Conservation (phyloP, 768 basidiomycete genomes). For the Suillus americanus region DNA sequence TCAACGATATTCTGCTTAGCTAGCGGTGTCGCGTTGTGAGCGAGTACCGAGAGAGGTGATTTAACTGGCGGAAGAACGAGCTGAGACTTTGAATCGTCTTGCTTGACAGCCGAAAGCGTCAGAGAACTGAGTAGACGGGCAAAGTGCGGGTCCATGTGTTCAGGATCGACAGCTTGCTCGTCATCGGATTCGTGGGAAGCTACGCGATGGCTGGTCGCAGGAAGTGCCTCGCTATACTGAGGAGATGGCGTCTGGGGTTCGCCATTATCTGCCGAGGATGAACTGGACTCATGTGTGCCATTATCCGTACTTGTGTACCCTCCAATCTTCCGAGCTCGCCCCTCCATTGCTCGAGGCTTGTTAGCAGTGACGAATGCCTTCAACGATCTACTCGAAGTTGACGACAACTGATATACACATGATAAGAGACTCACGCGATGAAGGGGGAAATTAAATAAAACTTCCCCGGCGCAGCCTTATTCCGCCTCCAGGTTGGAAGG, state of each 20-base stretch:
- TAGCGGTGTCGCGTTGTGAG: slow-evolving; percentile 9
- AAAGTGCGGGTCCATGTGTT: slow-evolving; percentile 65
- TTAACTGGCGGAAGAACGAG: slow-evolving; percentile 4
- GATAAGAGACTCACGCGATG: slow-evolving; percentile 60
- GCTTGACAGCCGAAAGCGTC: slow-evolving; percentile 52
- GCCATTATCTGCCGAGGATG: slow-evolving; percentile 59
- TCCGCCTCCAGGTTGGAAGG: slow-evolving; percentile 90
- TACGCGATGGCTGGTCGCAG: slow-evolving; percentile 18
- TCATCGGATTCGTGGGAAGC: slow-evolving; percentile 35
- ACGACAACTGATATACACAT: slow-evolving; percentile 9
- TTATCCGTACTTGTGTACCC: slow-evolving; percentile 27
- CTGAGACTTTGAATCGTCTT: slow-evolving; percentile 13
- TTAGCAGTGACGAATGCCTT: slow-evolving; percentile 67
- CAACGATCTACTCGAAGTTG: slow-evolving; percentile 29
- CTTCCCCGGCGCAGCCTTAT: slow-evolving; percentile 66
- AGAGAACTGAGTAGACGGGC: slow-evolving; percentile 65
- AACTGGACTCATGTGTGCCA: slow-evolving; percentile 61
- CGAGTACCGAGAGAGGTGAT: slow-evolving; percentile 5
- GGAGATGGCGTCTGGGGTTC: slow-evolving; percentile 69
- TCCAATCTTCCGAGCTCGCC: slow-evolving; percentile 35
- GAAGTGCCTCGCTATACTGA: slow-evolving; percentile 44
- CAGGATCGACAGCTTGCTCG: slow-evolving; percentile 23
- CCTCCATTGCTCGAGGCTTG: slow-evolving; percentile 48
- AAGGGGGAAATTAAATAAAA: slow-evolving; percentile 97
- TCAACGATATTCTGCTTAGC: slow-evolving; percentile 24